phyloP scores from a whole-genome alignment of 2,329 filamentous ascomycete species.

The Neophaeococcomyces aloes region DNA sequence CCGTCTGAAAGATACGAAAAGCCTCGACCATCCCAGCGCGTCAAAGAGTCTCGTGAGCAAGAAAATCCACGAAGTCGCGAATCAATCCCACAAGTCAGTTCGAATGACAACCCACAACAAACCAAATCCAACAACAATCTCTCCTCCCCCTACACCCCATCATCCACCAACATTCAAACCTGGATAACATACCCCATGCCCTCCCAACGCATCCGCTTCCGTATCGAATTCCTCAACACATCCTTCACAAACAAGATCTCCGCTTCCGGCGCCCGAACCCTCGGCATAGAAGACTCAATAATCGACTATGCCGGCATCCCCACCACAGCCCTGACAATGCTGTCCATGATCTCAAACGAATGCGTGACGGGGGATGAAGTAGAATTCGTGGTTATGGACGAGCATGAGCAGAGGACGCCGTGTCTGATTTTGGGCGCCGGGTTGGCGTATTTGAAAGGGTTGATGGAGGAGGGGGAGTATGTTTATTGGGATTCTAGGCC shows the following conservation, averaged over 20 bases:
- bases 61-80: no score
- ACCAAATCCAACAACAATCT: no score
- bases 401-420: constrained; percentile 3
- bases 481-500: constrained; percentile 3
- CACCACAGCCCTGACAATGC: not conserved
- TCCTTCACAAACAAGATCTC: constrained; percentile 6
- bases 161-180: not conserved
- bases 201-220: not conserved
- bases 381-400: constrained; percentile 6
- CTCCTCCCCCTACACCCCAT: no score
- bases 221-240: constrained; percentile 2
- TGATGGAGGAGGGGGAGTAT: constrained; percentile 3
- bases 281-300: constrained; percentile 1
- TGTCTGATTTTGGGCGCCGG: not conserved
- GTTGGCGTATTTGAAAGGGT: not conserved
- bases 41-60: no score
- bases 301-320: not conserved
- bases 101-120: no score
- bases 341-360: constrained; percentile 1
- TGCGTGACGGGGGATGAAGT: not conserved
- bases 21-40: no score
- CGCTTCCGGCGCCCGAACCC: not conserved
- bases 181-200: not conserved
- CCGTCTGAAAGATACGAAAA: no score
- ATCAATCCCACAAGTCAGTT: no score